Conservation (phyloP, 2,329 filamentous ascomycete species). For the Apiospora marii region DNA sequence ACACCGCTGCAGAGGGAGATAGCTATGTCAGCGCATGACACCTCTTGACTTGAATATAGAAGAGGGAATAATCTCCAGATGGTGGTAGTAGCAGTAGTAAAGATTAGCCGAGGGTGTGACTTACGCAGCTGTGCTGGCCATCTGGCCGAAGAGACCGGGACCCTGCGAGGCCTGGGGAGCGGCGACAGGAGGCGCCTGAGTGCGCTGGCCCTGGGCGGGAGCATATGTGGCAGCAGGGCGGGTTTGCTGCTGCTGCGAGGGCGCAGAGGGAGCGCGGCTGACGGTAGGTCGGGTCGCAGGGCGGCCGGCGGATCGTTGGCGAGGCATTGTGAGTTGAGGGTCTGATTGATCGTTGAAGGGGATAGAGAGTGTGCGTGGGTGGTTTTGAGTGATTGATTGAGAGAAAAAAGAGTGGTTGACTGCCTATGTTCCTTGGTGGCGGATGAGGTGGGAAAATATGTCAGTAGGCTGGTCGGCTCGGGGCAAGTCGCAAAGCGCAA, state of each 20-base stretch:
- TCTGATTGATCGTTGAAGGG: no score
- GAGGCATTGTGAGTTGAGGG: constrained; percentile 70
- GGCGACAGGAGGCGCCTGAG: constrained; percentile 50
- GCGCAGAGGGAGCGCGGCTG: constrained; percentile 58
- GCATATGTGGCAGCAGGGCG: constrained; percentile 76
- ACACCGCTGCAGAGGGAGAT: constrained; percentile 73
- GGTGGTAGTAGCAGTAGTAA: background rate
- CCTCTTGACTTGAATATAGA: background rate
- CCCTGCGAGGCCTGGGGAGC: constrained; percentile 67
- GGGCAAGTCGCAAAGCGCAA: constrained; percentile 20
- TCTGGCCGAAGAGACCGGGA: constrained; percentile 91
- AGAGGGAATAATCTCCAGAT: background rate
- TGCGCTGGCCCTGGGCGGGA: constrained; percentile 52
- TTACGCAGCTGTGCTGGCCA: constrained; percentile 97
- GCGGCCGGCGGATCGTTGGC: constrained; percentile 73
- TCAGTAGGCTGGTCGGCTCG: constrained; percentile 2
- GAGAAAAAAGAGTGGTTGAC: background rate
- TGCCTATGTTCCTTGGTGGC: background rate
- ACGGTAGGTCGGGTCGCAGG: constrained; percentile 69
- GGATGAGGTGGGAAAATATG: constrained; percentile 1
- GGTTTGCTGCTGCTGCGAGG: constrained; percentile 66
- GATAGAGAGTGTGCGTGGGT: background rate
- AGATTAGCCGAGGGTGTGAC: constrained; percentile 49
- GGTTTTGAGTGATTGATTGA: background rate
- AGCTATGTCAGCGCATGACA: background rate